Evolutionary conservation across 768 basidiomycete genomes (phyloP), one percentile per base, ranked within the genome.

Genomic region (Amanita polypyramis): DNA sequence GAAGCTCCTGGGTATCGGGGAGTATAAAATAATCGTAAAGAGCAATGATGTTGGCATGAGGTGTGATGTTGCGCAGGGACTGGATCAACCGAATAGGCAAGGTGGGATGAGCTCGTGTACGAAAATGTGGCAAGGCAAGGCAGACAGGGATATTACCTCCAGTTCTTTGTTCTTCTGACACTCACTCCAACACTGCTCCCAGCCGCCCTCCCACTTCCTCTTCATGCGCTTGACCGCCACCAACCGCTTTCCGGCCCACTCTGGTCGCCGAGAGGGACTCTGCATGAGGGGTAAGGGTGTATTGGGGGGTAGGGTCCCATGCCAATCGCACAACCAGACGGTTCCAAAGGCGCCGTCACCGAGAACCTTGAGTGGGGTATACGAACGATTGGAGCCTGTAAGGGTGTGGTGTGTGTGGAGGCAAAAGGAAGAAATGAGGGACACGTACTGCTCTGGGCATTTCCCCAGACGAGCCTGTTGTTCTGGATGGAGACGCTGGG

Each of bases 161-260:
- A 99, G 82, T 64, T 99, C 96, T 62, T 96, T 96, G 58, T 96
- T 76, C 58, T 79, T 82, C 65, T 82, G 85, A 66, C 95, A 97
- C 70, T 99, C 93, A 60, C 90, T 85, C 96, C 96, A 99, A 30
- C 96, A 94, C 30, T 92, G 89, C 60, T 96, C 91, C 95, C 96
- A 99, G 29, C 95, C 94, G 29, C 93, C 90, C 60, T 96, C 90
- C 88, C 93, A 97, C 55, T 79, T 83, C 73, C 85, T 89, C 76
- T 91, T 98, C 94, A 98, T 98, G 60, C 92, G 72, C 72, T 99
- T 99, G 57, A 99, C 79, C 51, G 96, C 96, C 51, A 98, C 96
- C 54, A 99, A 77, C 50, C 88, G 79, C 69, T 93, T 97, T 49
- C 90, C 92, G 42, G 77, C 75, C 83, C 94, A 99, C 64, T 97